Evolutionary conservation across 2,329 filamentous ascomycete genomes (phyloP), one percentile per base, ranked within the genome.

Genomic region (Thyridium curvatum): DNA sequence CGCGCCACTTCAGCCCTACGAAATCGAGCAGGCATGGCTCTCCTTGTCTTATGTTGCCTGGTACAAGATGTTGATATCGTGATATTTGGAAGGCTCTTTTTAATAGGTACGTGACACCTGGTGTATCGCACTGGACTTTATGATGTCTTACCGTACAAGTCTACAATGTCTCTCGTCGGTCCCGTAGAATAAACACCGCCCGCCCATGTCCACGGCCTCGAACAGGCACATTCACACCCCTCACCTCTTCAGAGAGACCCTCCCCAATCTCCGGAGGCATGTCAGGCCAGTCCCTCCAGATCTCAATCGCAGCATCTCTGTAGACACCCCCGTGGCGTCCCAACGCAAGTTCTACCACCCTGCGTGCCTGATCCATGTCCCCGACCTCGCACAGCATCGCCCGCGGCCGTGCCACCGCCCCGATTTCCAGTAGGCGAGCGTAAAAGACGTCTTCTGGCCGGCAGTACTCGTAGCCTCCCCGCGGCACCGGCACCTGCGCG

Each of bases 271-370:
- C 45, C 0, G 61, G 28, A 16, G 49, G 12, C 48, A 62, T 40
- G 50, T 74, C 71, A 0, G 79, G 79, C 58, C 71, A 75, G 54
- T 91, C 86, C 40, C 82, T 65, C 86, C 86, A 91, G 5, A 90
- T 68, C 57, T 89, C 81, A 2, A 82, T 57, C 3, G 55, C 53
- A 3, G 62, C 56, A 52, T 55, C 41, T 34, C 21, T 42, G 68
- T 16, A 43, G 14, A 18, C 5, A 14, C 18, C 13, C 34, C 1
- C n/a, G 41, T 62, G 49, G 4, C 39, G 37, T 7, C 37, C 37
- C 18, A 58, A 38, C 7, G 69, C 73, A 52, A 77, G 61, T 8
- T 55, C 50, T 2, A 73, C 70, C 2, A 93, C 82, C 12, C 86
- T 68, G 5, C 59, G 39, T 0, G 84, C 86, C 60, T 94, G 87